phyloP scores from a whole-genome alignment of 2,329 filamentous ascomycete species.

The Curvularia sp. region DNA sequence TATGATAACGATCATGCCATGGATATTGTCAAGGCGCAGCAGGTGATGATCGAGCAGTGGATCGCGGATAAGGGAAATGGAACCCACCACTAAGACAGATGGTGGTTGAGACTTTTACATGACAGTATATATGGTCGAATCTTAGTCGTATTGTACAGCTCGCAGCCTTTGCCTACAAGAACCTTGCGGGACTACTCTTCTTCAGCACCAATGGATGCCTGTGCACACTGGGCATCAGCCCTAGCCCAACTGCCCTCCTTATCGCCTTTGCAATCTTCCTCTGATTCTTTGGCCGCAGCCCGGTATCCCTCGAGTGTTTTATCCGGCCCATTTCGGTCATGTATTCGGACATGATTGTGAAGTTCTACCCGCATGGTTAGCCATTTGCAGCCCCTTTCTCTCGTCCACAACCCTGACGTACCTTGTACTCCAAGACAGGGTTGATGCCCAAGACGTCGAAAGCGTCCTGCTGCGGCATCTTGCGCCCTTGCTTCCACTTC shows the following conservation, averaged over 20 bases:
- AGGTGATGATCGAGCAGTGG: slow-evolving; percentile 41
- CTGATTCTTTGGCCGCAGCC: slow-evolving; percentile 87
- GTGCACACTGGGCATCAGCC: slow-evolving; percentile 90
- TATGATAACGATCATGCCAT: slow-evolving; percentile 52
- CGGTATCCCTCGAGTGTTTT: slow-evolving; percentile 75
- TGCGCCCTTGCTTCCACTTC: slow-evolving; percentile 72
- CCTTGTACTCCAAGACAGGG: slow-evolving; percentile 86
- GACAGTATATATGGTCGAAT: background rate
- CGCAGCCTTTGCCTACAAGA: slow-evolving; percentile 21
- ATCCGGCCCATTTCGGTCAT: slow-evolving; percentile 87
- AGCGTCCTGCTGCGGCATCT: slow-evolving; percentile 67
- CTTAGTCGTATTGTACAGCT: slow-evolving; percentile 1
- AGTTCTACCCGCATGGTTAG: slow-evolving; percentile 69
- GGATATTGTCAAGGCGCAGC: slow-evolving; percentile 47
- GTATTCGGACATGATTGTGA: slow-evolving; percentile 88
- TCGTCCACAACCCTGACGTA: slow-evolving; percentile 48
- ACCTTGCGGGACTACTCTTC: slow-evolving; percentile 34
- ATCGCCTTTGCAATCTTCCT: slow-evolving; percentile 92
- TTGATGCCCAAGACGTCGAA: slow-evolving; percentile 82
- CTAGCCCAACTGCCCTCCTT: slow-evolving; percentile 84
- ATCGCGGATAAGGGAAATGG: slow-evolving; percentile 29
- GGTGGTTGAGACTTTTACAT: background rate
- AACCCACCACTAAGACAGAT: background rate
- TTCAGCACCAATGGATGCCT: slow-evolving; percentile 69
- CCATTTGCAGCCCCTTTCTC: slow-evolving; percentile 22